Percentiles rank a stretch among this genome's conserved stretches.
Conservation (phyloP, 2,329 filamentous ascomycete species). For the Xylariaceae sp. region DNA sequence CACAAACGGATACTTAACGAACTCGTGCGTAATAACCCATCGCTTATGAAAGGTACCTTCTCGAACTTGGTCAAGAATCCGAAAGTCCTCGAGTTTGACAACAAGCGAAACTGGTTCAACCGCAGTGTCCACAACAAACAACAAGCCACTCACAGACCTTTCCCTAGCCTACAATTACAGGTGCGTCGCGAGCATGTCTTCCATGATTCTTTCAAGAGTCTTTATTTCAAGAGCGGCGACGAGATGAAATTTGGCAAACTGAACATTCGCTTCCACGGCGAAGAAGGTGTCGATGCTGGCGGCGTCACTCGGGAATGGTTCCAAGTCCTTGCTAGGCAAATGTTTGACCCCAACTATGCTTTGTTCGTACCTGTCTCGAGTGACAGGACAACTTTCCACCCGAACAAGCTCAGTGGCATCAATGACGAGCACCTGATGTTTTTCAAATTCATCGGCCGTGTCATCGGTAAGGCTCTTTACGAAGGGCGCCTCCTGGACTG, state of each 20-base stretch:
- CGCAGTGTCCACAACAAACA: constrained; percentile 80
- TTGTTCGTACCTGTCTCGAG: constrained; percentile 95
- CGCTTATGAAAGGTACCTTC: constrained; percentile 98
- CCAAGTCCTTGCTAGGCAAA: constrained; percentile 91
- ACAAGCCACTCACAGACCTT: constrained; percentile 57
- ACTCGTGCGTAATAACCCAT: constrained; percentile 92
- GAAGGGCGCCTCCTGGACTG: constrained; percentile 94
- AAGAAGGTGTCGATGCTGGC: constrained; percentile 96
- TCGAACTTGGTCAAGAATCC: constrained; percentile 95
- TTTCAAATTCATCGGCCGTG: constrained; percentile 98
- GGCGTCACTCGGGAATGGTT: constrained; percentile 99
- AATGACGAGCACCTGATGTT: constrained; percentile 95
- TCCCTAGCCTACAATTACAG: constrained; percentile 73
- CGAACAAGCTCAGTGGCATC: constrained; percentile 88
- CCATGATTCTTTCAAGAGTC: constrained; percentile 95
- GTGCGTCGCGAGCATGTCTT: constrained; percentile 95
- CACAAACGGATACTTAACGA: constrained; percentile 98
- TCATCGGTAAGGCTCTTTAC: constrained; percentile 97
- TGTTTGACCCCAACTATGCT: constrained; percentile 98
- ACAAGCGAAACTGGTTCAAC: constrained; percentile 99
- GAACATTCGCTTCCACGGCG: constrained; percentile 93
- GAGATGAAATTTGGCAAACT: constrained; percentile 99
- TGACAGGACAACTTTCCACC: constrained; percentile 97
- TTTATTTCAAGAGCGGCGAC: constrained; percentile 93
- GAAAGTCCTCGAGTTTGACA: constrained; percentile 98